Conservation (phyloP, 148 eudicot genomes). For the Rhododendron griersonianum region DNA sequence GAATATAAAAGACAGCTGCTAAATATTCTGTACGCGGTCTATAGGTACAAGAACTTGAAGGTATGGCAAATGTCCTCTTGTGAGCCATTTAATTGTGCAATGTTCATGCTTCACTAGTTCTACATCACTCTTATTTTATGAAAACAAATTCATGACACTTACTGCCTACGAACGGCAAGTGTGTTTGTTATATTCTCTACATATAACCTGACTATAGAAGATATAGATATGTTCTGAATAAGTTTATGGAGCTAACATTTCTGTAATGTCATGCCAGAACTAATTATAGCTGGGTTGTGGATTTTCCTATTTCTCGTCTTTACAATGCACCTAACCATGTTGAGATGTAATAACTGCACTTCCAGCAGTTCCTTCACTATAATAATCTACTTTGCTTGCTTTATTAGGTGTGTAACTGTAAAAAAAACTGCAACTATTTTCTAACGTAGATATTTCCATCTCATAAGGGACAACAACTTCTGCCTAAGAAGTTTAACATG, state of each 20-base stretch:
- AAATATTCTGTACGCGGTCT: conserved; percentile 81
- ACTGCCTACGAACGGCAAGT: not conserved
- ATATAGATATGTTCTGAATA: not conserved
- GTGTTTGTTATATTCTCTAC: conserved; percentile 1
- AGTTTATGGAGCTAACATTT: not conserved
- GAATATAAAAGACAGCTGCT: conserved; percentile 96
- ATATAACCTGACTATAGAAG: not conserved
- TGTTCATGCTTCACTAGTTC: conserved; percentile 11
- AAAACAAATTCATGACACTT: not conserved
- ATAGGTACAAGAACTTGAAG: conserved; percentile 93
- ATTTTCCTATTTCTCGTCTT: not conserved
- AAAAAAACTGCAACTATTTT: not conserved
- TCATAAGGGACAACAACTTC: not conserved
- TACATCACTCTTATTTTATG: not conserved
- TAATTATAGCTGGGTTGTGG: not conserved
- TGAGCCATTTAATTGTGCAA: not conserved
- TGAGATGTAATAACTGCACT: not conserved
- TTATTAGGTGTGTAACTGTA: not conserved
- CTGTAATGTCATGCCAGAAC: not conserved
- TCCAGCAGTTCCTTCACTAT: not conserved
- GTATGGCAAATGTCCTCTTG: conserved; percentile 31
- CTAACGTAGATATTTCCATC: not conserved
- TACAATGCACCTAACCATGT: not conserved
- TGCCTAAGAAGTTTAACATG: not conserved
- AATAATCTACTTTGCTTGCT: not conserved